Evolutionary conservation across 805 yeast genomes (phyloP).

Genomic region (Blastobotrys terrestris): DNA sequence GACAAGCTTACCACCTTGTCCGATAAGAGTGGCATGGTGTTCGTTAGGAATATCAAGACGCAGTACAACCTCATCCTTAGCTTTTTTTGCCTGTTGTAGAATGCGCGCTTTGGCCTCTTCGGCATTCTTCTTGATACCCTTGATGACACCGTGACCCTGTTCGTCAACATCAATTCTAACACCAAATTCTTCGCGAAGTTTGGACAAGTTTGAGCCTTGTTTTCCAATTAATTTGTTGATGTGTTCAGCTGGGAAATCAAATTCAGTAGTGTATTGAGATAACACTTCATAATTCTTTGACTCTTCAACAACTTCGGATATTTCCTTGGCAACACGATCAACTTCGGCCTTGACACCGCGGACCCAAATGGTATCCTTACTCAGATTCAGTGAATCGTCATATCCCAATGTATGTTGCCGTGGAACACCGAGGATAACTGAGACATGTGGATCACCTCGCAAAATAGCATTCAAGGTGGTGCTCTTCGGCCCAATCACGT

Average conservation of each 20-base stretch:
- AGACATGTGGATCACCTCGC: conserved; percentile 35
- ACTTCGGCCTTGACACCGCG: conserved; percentile 70
- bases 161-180: conserved; percentile 71
- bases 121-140: conserved; percentile 75
- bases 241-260: conserved; percentile 59
- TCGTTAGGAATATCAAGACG: conserved; percentile 66
- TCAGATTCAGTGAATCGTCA: conserved; percentile 11
- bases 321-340: conserved; percentile 43
- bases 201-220: conserved; percentile 68
- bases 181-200: conserved; percentile 64
- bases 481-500: conserved; percentile 54
- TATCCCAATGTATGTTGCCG: conserved; percentile 24
- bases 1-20: conserved; percentile 73
- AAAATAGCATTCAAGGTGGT: conserved; percentile 46
- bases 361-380: conserved; percentile 50
- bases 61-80: conserved; percentile 74
- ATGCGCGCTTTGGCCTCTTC: conserved; percentile 63
- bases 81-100: conserved; percentile 52
- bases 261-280: conserved; percentile 38
- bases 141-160: conserved; percentile 49
- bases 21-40: conserved; percentile 77
- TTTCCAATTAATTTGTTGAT: conserved; percentile 85
- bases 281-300: conserved; percentile 45
- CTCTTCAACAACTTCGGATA: conserved; percentile 50
- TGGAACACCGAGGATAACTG: conserved; percentile 25